phyloP scores from a whole-genome alignment of 257 asterid genomes.

The Salvia splendens region DNA sequence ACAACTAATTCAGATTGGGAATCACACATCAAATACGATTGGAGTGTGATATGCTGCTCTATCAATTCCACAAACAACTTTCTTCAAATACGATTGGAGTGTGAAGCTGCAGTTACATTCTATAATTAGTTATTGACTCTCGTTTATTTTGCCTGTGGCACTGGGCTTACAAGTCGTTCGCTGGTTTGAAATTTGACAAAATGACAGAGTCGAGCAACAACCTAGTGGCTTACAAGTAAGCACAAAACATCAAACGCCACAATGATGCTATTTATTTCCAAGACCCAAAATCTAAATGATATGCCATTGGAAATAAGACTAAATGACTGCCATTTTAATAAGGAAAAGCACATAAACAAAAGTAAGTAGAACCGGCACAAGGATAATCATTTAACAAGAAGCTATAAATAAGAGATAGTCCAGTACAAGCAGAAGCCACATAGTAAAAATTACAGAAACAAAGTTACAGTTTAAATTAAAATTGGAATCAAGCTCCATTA shows the following conservation, averaged over 20 bases:
- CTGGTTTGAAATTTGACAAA: neutral
- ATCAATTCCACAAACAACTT: neutral
- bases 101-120: neutral
- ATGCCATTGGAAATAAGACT: neutral
- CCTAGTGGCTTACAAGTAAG: neutral
- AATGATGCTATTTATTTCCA: neutral
- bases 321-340: neutral
- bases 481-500: no score
- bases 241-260: neutral
- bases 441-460: neutral
- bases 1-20: constrained; percentile 13
- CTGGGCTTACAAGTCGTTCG: neutral
- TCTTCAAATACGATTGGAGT: neutral
- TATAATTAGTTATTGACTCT: neutral
- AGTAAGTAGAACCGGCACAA: constrained; percentile 7
- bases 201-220: neutral
- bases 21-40: constrained; percentile 4
- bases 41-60: neutral
- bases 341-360: neutral
- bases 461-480: neutral
- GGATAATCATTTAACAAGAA: constrained; percentile 8
- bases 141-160: neutral
- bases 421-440: neutral
- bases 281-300: constrained; percentile 3
- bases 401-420: neutral